Percentiles rank a stretch among this genome's conserved stretches.
These are phyloP conservation scores for Colletotrichum sublineola DNA, from an alignment of 2,329 filamentous ascomycete species.

Conservation along the genomic window DNA sequence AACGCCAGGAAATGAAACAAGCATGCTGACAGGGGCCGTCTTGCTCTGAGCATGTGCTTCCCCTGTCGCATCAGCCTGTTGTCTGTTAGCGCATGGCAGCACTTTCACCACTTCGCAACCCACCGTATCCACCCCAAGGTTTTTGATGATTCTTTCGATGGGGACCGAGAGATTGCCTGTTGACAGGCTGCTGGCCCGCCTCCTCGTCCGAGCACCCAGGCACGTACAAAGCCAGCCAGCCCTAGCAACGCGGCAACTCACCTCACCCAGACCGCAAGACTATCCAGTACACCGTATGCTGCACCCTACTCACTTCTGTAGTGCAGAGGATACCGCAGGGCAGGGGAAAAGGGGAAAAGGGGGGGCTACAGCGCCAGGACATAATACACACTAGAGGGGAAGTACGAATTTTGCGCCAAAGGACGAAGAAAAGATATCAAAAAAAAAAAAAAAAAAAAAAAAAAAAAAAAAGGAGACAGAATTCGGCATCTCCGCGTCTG, in stretches of 20 bases:
- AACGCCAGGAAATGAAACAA: conserved; percentile 44
- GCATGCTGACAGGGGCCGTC: conserved; percentile 24
- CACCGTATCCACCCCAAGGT: conserved; percentile 12
- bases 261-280: conserved; percentile 11
- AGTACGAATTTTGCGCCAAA: too few relatives aligned
- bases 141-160: neutral
- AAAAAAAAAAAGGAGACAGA: conserved; percentile 15
- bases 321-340: neutral
- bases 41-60: conserved; percentile 25
- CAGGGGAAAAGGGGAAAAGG: neutral
- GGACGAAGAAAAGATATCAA: too few relatives aligned
- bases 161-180: neutral
- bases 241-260: conserved; percentile 6
- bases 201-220: neutral
- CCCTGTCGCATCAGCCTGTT: conserved; percentile 27
- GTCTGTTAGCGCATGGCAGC: neutral
- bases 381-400: too few relatives aligned
- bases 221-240: neutral
- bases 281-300: neutral
- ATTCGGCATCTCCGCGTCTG: conserved; percentile 33
- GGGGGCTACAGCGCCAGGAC: neutral
- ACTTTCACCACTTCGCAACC: neutral
- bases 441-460: neutral
- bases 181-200: neutral
- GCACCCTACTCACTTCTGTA: neutral